These are phyloP conservation scores for Boletus fagicola DNA, from an alignment of 768 basidiomycete genomes.

Conservation along the genomic window DNA sequence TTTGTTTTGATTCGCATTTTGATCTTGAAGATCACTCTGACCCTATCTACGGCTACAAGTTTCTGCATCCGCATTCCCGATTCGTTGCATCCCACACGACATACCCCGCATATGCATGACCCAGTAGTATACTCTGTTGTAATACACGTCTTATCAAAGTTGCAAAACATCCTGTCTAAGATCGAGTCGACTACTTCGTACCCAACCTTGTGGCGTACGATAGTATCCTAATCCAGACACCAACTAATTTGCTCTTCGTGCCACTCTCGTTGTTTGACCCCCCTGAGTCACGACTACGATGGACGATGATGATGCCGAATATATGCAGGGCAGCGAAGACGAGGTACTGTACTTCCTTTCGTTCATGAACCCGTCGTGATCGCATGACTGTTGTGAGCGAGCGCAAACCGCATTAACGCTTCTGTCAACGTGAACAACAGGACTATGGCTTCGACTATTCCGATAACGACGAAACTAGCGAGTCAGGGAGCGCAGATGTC, in stretches of 20 bases:
- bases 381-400: not conserved
- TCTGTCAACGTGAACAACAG: slow-evolving; percentile 38
- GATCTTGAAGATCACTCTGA: slow-evolving; percentile 1
- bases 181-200: no score
- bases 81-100: slow-evolving; percentile 13
- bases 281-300: slow-evolving; percentile 38
- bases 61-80: slow-evolving; percentile 10
- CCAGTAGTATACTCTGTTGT: slow-evolving; percentile 27
- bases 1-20: slow-evolving; percentile 5
- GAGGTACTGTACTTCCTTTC: slow-evolving; percentile 50
- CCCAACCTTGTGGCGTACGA: slow-evolving; percentile 4
- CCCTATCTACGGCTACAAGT: not conserved
- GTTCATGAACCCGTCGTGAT: not conserved
- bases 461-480: slow-evolving; percentile 81
- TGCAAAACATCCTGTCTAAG: not conserved
- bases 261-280: slow-evolving; percentile 8
- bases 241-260: not conserved
- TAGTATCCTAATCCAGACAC: not conserved
- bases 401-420: slow-evolving; percentile 2
- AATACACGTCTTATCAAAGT: not conserved
- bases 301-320: slow-evolving; percentile 94
- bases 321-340: slow-evolving; percentile 87
- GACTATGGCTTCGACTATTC: slow-evolving; percentile 98
- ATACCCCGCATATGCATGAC: slow-evolving; percentile 29
- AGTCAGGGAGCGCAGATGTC: slow-evolving; percentile 79